These are phyloP conservation scores for Clathrus columnatus DNA, from an alignment of 768 basidiomycete species.

Conservation along the genomic window DNA sequence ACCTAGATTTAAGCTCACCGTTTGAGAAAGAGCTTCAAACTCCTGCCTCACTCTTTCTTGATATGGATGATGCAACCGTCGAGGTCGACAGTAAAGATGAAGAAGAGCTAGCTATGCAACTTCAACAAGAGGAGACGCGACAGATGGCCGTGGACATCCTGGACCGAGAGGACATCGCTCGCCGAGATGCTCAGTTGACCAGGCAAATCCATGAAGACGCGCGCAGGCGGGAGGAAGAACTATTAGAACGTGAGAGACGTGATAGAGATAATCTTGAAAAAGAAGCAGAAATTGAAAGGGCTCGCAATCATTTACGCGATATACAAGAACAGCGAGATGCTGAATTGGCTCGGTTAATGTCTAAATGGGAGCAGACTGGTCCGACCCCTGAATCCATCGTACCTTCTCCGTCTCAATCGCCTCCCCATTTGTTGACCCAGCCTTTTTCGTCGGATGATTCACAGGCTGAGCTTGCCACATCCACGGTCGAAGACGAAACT, in stretches of 20 bases:
- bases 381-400: background rate
- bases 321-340: slow-evolving; percentile 2
- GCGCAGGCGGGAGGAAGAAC: background rate
- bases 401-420: background rate
- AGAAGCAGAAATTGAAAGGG: background rate
- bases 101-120: background rate
- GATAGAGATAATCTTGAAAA: background rate
- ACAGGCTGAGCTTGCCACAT: background rate
- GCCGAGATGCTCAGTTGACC: background rate
- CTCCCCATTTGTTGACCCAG: background rate
- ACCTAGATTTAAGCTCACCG: background rate
- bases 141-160: background rate
- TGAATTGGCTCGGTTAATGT: slow-evolving; percentile 3
- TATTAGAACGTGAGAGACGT: background rate
- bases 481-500: background rate
- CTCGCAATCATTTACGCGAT: background rate
- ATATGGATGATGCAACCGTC: background rate
- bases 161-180: background rate
- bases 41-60: background rate
- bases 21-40: background rate
- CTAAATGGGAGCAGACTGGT: background rate
- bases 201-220: background rate
- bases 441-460: background rate
- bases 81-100: background rate
- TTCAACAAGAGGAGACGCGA: background rate